Evolutionary conservation across 768 basidiomycete species (phyloP).

Genomic region (Amanita inopinata): DNA sequence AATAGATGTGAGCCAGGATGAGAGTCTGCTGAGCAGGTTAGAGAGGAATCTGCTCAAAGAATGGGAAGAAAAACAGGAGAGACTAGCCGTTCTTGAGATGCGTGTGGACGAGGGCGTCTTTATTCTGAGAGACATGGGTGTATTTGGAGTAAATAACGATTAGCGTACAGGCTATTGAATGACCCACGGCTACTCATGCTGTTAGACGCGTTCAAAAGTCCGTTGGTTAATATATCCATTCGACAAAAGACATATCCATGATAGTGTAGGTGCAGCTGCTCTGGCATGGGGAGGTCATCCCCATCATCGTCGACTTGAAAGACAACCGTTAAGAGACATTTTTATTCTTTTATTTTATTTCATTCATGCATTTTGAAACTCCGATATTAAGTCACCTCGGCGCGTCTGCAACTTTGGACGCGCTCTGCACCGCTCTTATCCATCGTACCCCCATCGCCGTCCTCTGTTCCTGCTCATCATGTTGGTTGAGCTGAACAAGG

Average conservation of each 20-base stretch:
- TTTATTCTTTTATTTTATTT: too few species aligned
- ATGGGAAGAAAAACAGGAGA: constrained; percentile 68
- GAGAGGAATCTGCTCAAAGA: constrained; percentile 69
- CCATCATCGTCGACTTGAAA: constrained; percentile 37
- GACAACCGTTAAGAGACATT: too few species aligned
- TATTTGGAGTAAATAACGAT: constrained; percentile 40
- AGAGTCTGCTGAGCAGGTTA: constrained; percentile 53
- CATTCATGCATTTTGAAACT: constrained; percentile 17
- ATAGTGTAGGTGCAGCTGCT: constrained; percentile 36
- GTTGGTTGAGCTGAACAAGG: constrained; percentile 67
- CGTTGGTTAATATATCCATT: neutral
- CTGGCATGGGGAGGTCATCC: constrained; percentile 20
- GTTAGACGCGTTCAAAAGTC: too few species aligned
- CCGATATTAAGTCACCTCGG: constrained; percentile 13
- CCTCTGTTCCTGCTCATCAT: constrained; percentile 24
- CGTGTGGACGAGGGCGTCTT: constrained; percentile 87
- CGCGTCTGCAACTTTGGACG: constrained; percentile 11
- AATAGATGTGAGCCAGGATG: constrained; percentile 75
- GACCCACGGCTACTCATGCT: neutral
- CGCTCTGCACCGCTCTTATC: constrained; percentile 10
- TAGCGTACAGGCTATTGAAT: constrained; percentile 15
- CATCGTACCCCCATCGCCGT: constrained; percentile 14
- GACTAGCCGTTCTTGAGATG: constrained; percentile 70
- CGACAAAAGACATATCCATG: constrained; percentile 48
- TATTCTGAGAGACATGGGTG: constrained; percentile 71